These are phyloP conservation scores for Lycium ferocissimum DNA, from an alignment of 257 asterid genomes.

Conservation along the genomic window DNA sequence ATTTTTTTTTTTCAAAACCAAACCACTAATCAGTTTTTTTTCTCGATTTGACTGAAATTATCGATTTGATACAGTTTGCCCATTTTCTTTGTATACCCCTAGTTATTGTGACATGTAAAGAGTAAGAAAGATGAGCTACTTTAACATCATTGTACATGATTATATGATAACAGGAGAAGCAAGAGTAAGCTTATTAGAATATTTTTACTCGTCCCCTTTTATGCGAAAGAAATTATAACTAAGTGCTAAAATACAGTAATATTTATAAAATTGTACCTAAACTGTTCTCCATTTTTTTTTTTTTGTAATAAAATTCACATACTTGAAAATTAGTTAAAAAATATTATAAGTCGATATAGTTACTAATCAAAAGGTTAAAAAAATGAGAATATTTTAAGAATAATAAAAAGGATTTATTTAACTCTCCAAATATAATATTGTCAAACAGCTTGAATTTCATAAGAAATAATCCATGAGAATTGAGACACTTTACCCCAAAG, in stretches of 20 bases:
- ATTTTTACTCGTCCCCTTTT: not conserved
- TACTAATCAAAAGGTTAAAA: not conserved
- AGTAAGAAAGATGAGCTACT: constrained; percentile 17
- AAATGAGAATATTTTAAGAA: not conserved
- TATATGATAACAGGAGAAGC: not conserved
- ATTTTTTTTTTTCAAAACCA: too few relatives aligned
- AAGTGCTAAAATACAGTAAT: not conserved
- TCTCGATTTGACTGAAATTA: too few relatives aligned
- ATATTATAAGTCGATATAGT: not conserved
- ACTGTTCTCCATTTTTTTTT: not conserved
- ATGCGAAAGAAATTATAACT: not conserved
- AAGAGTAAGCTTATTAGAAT: not conserved
- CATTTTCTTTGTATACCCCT: too few relatives aligned
- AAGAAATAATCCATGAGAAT: not conserved
- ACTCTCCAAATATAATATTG: not conserved
- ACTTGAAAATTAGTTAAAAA: not conserved
- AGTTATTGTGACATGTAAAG: not conserved
- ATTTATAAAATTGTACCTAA: not conserved
- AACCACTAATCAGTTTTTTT: too few relatives aligned
- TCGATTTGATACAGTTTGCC: too few relatives aligned
- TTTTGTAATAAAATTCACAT: not conserved
- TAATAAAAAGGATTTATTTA: not conserved
- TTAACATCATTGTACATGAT: not conserved
- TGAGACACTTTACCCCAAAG: not conserved
- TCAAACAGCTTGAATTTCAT: too few relatives aligned